Conservation (phyloP, 2,329 filamentous ascomycete genomes). For the Pseudogymnoascus sp. region DNA sequence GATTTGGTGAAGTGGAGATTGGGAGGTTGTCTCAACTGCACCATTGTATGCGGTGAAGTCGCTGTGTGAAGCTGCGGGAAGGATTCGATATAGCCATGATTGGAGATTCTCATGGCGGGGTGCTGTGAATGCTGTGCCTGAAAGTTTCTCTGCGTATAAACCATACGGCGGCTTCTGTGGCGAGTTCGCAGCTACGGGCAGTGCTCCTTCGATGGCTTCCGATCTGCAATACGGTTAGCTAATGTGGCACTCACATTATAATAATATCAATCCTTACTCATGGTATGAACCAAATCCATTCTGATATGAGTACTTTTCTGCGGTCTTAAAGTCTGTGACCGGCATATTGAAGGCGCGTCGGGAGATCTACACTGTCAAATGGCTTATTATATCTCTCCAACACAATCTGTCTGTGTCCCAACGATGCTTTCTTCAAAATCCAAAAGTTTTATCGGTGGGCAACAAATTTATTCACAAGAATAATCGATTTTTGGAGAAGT, state of each 20-base stretch:
- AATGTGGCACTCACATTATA: background rate
- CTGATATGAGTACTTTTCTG: slow-evolving; percentile 61
- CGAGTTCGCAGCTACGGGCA: slow-evolving; percentile 60
- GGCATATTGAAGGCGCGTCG: slow-evolving; percentile 43
- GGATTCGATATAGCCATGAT: slow-evolving; percentile 51
- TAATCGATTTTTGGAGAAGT: background rate
- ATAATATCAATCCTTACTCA: slow-evolving; percentile 41
- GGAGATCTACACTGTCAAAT: background rate
- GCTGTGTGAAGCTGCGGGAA: slow-evolving; percentile 45
- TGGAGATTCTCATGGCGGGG: slow-evolving; percentile 50
- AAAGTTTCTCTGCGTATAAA: slow-evolving; percentile 61
- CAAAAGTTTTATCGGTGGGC: background rate
- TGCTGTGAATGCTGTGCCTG: slow-evolving; percentile 51
- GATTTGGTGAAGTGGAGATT: slow-evolving; percentile 59
- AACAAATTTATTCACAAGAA: background rate
- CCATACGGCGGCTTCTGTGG: slow-evolving; percentile 62
- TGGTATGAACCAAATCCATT: slow-evolving; percentile 63
- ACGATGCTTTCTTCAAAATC: background rate
- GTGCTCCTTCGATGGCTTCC: slow-evolving; percentile 57
- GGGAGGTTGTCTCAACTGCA: slow-evolving; percentile 38
- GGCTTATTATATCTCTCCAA: background rate
- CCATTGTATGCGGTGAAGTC: slow-evolving; percentile 22
- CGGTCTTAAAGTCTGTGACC: slow-evolving; percentile 52
- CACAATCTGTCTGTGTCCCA: background rate
- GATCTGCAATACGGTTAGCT: slow-evolving; percentile 37